Percentiles rank a stretch among this genome's conserved stretches.
Evolutionary conservation across 2,329 filamentous ascomycete genomes (phyloP).

Genomic region (Cladosporium sp.): DNA sequence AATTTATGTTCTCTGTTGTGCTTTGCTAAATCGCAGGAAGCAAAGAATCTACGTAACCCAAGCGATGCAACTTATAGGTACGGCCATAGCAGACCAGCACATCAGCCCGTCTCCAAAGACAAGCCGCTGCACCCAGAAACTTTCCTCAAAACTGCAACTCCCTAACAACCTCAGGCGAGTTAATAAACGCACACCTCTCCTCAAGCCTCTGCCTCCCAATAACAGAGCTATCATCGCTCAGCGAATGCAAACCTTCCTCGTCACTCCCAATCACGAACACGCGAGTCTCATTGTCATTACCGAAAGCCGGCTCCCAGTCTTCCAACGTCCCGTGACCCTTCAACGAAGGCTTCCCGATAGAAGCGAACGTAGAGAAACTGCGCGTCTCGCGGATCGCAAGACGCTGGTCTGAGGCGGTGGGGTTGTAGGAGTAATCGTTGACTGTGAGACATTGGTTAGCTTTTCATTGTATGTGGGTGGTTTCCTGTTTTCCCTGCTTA

Average conservation of each 20-base stretch:
- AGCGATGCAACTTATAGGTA: too few species aligned
- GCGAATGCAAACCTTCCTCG: slow-evolving; percentile 44
- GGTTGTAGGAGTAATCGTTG: slow-evolving; percentile 36
- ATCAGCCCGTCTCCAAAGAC: background rate
- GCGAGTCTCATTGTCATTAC: slow-evolving; percentile 25
- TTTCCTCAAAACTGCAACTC: slow-evolving; percentile 27
- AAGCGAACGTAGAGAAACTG: slow-evolving; percentile 52
- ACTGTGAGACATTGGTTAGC: slow-evolving; percentile 15
- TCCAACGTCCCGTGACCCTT: slow-evolving; percentile 41
- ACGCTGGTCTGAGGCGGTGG: slow-evolving; percentile 43
- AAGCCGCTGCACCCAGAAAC: background rate
- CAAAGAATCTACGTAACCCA: too few species aligned
- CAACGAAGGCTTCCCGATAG: slow-evolving; percentile 39
- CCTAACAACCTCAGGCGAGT: slow-evolving; percentile 46
- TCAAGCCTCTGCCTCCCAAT: slow-evolving; percentile 43
- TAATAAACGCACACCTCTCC: slow-evolving; percentile 52
- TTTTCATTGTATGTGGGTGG: background rate
- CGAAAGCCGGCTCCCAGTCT: slow-evolving; percentile 45
- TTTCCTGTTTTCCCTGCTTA: background rate
- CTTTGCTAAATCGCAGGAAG: background rate
- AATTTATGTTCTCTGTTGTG: too few species aligned
- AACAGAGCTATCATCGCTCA: slow-evolving; percentile 37
- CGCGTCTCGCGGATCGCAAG: slow-evolving; percentile 45
- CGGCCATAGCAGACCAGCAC: background rate
- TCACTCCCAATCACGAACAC: slow-evolving; percentile 51